Base-by-base conservation (phyloP, 208 protist species). In the Leishmania tarentolae region DNA sequence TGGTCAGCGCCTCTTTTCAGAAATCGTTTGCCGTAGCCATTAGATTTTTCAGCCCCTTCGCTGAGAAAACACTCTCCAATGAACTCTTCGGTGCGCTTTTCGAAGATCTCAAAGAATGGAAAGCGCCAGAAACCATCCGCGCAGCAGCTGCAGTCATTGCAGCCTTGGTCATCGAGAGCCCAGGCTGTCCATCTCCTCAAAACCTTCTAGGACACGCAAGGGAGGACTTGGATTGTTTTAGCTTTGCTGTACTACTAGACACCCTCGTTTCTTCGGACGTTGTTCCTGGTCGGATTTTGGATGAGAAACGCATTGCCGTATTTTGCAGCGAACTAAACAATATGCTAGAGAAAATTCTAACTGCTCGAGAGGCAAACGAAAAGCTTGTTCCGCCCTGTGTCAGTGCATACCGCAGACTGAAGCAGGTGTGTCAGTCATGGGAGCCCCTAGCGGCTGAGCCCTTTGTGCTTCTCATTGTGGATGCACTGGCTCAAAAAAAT, bases 1-100 rank as follows among this genome's bases (percentile, higher is more conserved):
- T 93, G 8, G 80, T 69, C 0, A 87, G 89, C 56, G 31, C 24
- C n/a, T 75, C 84, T 0, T 93, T 93, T 81, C 70, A 85, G 40
- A 66, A 71, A 13, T 72, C 78, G 21, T 90, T 91, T 81, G 24
- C 53, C 31, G 69, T 37, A 0, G 86, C 82, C n/a, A 47, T 90
- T 46, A 61, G 31, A 15, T 78, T 52, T 8, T 70, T 85, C 8
- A 75, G 57, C 24, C 53, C 50, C 24, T 85, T 81, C 19, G 78
- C 85, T n/a, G 85, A 88, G 37, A 53, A 81, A 71, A 47, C 4
- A 0, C 70, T 85, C 9, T 70, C 78, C 24, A 47, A 82, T 37
- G 82, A 88, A 6, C 56, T 88, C 9, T 85, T 81, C 35, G 76
- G 76, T 31, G 68, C 35, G 8, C 37, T 88, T 8, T 82, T 83